Conservation (phyloP, 371 early-diverging fungal species). For the Sporodiniella umbellata region DNA sequence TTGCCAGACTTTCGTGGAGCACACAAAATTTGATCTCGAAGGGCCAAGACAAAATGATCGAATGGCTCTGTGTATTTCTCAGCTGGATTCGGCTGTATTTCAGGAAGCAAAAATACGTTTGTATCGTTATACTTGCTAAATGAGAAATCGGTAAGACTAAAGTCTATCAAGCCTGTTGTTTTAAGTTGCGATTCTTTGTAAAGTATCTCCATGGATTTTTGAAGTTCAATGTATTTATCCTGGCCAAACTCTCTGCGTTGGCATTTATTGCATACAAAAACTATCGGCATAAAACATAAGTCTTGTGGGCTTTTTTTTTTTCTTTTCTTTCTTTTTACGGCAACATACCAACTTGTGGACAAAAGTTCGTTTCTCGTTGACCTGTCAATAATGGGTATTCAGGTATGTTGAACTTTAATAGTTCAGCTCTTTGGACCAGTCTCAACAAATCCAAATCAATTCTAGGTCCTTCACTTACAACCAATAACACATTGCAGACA, state of each 20-base stretch:
- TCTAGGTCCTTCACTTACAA: conserved; percentile 56
- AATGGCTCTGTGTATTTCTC: conserved; percentile 27
- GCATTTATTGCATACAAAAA: conserved; percentile 52
- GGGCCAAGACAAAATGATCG: conserved; percentile 19
- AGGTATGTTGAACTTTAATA: conserved; percentile 46
- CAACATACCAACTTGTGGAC: conserved; percentile 40
- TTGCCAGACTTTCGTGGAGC: conserved; percentile 43
- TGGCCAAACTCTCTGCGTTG: conserved; percentile 27
- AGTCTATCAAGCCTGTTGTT: conserved; percentile 32
- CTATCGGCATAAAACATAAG: conserved; percentile 10
- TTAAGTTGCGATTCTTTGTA: conserved; percentile 44
- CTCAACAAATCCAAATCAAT: conserved; percentile 38
- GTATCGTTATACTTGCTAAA: conserved; percentile 8
- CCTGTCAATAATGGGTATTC: conserved; percentile 35
- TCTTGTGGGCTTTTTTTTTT: background rate
- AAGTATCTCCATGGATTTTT: conserved; percentile 13
- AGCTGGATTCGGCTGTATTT: background rate
- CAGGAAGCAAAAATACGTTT: conserved; percentile 30
- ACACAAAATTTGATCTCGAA: conserved; percentile 51
- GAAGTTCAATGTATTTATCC: conserved; percentile 19
- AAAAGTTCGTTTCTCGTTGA: conserved; percentile 30
- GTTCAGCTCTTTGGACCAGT: conserved; percentile 51
- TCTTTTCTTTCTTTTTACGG: too few species aligned
- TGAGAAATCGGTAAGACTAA: conserved; percentile 23
- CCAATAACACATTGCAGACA: conserved; percentile 66